Base-by-base conservation (phyloP, 805 yeast species). In the Spathaspora arborariae region DNA sequence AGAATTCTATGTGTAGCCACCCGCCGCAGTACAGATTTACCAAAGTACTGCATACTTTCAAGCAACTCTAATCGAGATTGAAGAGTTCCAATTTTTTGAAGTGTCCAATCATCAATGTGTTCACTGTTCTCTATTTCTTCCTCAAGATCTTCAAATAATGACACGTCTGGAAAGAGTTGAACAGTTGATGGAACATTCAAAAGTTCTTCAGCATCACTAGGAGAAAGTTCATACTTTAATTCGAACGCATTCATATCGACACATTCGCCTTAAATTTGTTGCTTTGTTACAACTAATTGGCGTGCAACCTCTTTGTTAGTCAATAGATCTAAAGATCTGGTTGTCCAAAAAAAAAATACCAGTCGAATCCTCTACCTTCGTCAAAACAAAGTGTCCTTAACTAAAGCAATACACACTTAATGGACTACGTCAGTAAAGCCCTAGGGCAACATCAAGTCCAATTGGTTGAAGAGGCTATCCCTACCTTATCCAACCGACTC, bases 401-500 rank as follows among this genome's bases (percentile, higher is more conserved):
- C 13, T 13, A 36, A 30, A n/a, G 4, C 41, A 20, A 16, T 34
- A 43, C 39, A 37, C 21, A 8, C 39, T 20, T 8, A n/a, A 68
- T 68, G 76, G 74, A 69, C 45, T 68, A 68, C 54, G 51, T 71
- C 42, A 68, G 65, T 50, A 67, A 62, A 51, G 65, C 69, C 8
- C 55, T 72, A 37, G 56, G 65, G 20, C 67, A 60, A 53, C 62
- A 60, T 49, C 66, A 56, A 41, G 50, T 63, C 46, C 69, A 75
- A 61, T 70, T 72, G 59, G 92, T 82, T 3, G 88, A 84, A 55
- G 96, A 88, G 58, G 85, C 96, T 11, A 92, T 94, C 49, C 81
- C 92, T 5, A 88, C 94, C 4, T 72, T 94, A 39, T 88, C 96
- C 55, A 96, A 95, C 60, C 74, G 98, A 37, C 77, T 92, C 46